Percentiles rank a stretch among this genome's conserved stretches.
phyloP scores from a whole-genome alignment of 768 basidiomycete species.

The Infundibulicybe gibba region DNA sequence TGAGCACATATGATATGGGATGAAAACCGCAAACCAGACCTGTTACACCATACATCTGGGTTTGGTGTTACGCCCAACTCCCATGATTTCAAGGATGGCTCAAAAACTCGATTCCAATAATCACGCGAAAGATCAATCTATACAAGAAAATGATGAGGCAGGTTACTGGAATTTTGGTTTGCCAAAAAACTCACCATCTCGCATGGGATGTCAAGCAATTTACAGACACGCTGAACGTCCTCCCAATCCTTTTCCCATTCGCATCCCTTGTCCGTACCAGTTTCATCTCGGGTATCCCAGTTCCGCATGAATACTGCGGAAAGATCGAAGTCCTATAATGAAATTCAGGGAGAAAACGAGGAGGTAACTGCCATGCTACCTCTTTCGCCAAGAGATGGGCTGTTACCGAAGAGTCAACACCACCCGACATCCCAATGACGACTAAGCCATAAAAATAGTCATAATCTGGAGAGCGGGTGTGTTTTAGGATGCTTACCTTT shows the following conservation, averaged over 20 bases:
- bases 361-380: slow-evolving; percentile 31
- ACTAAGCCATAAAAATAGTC: slow-evolving; percentile 44
- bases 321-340: slow-evolving; percentile 66
- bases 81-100: slow-evolving; percentile 80
- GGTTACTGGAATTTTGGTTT: not conserved
- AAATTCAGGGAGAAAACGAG: not conserved
- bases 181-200: slow-evolving; percentile 50
- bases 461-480: no score
- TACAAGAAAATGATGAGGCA: slow-evolving; percentile 3
- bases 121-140: slow-evolving; percentile 86
- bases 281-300: slow-evolving; percentile 88
- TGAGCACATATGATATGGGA: not conserved
- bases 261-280: slow-evolving; percentile 75
- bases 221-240: slow-evolving; percentile 82
- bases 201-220: slow-evolving; percentile 67
- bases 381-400: slow-evolving; percentile 72
- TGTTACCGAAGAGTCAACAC: slow-evolving; percentile 90
- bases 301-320: slow-evolving; percentile 95
- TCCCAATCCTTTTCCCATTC: slow-evolving; percentile 97
- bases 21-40: slow-evolving; percentile 31
- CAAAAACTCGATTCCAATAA: slow-evolving; percentile 91
- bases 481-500: slow-evolving; percentile 16
- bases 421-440: slow-evolving; percentile 91
- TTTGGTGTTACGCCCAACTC: slow-evolving; percentile 81
- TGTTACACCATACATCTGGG: slow-evolving; percentile 92